Base-by-base conservation (phyloP, 2,329 filamentous ascomycete species). In the Pseudocercospora vitis region DNA sequence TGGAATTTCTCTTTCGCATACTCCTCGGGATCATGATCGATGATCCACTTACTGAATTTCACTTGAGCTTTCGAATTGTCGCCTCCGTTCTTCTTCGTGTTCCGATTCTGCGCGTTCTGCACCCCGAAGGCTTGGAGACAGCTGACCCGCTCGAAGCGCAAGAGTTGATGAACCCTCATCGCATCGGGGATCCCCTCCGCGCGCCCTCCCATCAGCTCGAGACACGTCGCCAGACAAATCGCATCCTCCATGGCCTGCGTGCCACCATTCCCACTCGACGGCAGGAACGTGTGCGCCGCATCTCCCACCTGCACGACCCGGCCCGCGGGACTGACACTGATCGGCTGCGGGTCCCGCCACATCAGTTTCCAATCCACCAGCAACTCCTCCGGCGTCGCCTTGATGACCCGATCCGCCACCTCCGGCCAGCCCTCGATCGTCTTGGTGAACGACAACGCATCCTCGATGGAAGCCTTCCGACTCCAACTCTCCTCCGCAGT, bases 341-440 rank as follows among this genome's bases (percentile, higher is more conserved):
- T 72, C 1, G 72, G 72, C 53, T 76, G 72, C 7, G 74, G 74
- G 58, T 77, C 73, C 52, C 63, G 48, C 75, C 74, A 77, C 18
- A 76, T 67, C 2, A 78, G 70, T 55, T 74, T 71, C 52, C 75
- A 78, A 67, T 77, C 74, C 55, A 79, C 72, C 45, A 78, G 74
- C 16, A 72, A 76, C 48, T 76, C 70, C 8, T 66, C 63, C 9
- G 75, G 74, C 9, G 74, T 76, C 49, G 64, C 63, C 19, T 70
- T 68, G 29, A 77, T 73, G n/a, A 77, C 44, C 7, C 46, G 46
- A 23, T 49, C 28, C 8, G 12, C 46, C 14, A 39, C 46, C 12
- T 35, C 46, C 3, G 46, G 46, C 26, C 26, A 49, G 18, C 46
- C 46, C 18, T 24, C 29, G 2, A 49, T 21, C 6, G 28, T 49